Conservation (phyloP, 768 basidiomycete genomes). For the Favolaschia claudopus region DNA sequence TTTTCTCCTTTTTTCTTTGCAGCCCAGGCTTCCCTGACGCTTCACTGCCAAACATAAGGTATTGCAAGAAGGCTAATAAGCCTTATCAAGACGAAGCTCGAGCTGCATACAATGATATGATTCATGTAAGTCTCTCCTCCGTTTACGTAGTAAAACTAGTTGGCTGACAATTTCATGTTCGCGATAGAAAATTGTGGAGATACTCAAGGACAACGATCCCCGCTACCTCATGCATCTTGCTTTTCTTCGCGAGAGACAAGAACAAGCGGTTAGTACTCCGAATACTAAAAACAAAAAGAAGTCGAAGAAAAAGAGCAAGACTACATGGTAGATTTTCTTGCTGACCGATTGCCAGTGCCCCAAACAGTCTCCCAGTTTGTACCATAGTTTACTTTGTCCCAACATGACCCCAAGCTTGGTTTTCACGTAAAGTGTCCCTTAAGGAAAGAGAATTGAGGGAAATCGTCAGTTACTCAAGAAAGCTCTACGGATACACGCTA, state of each 20-base stretch:
- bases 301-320: constrained; percentile 3
- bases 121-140: neutral
- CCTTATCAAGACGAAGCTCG: constrained; percentile 3
- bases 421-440: no score
- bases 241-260: neutral
- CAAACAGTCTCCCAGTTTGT: no score
- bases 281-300: constrained; percentile 8
- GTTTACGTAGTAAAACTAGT: neutral
- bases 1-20: neutral
- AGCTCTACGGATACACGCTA: no score
- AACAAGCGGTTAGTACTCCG: neutral
- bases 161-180: neutral
- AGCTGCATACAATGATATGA: constrained; percentile 16
- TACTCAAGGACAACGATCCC: constrained; percentile 18
- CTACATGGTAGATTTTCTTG: constrained; percentile 7
- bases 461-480: no score
- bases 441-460: no score
- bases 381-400: no score
- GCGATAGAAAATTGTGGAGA: constrained; percentile 5
- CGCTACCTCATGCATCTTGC: constrained; percentile 5
- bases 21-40: neutral
- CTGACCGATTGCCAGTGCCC: no score
- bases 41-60: neutral
- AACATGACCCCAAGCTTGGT: no score
- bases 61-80: constrained; percentile 19